Evolutionary conservation across 2,329 filamentous ascomycete species (phyloP), one percentile per base, ranked within the genome.

Genomic region (Kalaharituber pfeilii): DNA sequence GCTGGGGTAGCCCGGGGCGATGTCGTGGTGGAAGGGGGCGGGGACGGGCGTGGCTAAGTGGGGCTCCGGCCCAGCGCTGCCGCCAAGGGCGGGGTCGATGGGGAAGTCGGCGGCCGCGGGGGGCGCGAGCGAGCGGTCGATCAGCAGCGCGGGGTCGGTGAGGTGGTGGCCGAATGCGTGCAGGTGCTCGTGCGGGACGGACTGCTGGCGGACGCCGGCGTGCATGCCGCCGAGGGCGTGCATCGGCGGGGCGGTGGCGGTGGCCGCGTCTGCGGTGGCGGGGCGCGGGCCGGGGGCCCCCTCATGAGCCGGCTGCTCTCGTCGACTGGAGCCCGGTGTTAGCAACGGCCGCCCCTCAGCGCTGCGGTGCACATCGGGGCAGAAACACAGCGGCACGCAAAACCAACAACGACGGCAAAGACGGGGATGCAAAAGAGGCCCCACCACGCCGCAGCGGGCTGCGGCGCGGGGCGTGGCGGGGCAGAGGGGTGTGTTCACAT

Each of bases 81-180:
- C 58, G 18, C 57, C 58, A 27, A 61, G 57, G 15, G 59, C 59
- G 20, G 59, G 59, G 33, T 61, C 59, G 30, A 61, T 60, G 3
- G 59, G 58, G 50, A 61, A 61, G 11, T 58, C 54, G 29, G 56
- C 53, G n/a, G 52, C 18, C 9, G 27, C 45, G 24, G 56, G 50
- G 24, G 57, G 52, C 24, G 55, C 52, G 49, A 55, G 26, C 18
- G 51, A 29, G 29, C 54, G 52, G 33, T 55, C 56, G 13, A 44
- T 55, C 18, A 57, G 39, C 11, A 60, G 49, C 27, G 58, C 36
- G 36, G 44, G 49, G 53, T 60, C 54, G 33, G 58, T 58, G 5
- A 28, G 59, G 56, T 6, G 57, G 52, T 25, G 57, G n/a, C n/a
- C n/a, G 57, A 44, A 45, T 54, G 28, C 28, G n/a, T 36, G 61